Conservation (phyloP, 352 stramenopile genomes). For the Plasmopara muralis region DNA sequence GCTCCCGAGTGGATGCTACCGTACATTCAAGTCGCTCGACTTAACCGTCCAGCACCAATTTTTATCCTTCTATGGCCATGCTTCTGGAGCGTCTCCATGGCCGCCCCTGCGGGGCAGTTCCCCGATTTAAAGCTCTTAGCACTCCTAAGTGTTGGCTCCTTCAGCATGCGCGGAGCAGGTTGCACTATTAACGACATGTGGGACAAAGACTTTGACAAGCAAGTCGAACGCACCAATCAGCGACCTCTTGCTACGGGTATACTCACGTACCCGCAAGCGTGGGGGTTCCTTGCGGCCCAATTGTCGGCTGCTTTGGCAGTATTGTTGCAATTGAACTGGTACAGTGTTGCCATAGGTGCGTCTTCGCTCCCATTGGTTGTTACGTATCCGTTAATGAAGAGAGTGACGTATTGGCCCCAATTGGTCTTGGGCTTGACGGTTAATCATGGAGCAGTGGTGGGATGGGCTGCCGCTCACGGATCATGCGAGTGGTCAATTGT, state of each 20-base stretch:
- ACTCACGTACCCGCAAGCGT: constrained; percentile 88
- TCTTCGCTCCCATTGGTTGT: constrained; percentile 92
- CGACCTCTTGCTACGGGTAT: constrained; percentile 90
- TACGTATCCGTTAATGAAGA: constrained; percentile 97
- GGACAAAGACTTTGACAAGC: constrained; percentile 96
- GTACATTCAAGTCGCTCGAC: constrained; percentile 81
- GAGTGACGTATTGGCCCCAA: constrained; percentile 97
- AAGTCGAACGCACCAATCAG: constrained; percentile 92
- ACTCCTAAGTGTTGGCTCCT: constrained; percentile 84
- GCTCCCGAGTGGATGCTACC: constrained; percentile 71
- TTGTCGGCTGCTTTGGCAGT: constrained; percentile 89
- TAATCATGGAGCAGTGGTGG: constrained; percentile 97
- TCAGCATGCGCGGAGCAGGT: constrained; percentile 96
- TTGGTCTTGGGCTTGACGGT: constrained; percentile 96
- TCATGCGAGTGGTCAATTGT: constrained; percentile 82
- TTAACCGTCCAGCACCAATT: constrained; percentile 84
- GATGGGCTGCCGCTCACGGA: constrained; percentile 86
- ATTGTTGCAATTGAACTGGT: constrained; percentile 92
- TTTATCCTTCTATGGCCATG: constrained; percentile 97
- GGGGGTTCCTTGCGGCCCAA: constrained; percentile 91
- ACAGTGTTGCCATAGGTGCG: constrained; percentile 90
- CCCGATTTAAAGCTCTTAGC: constrained; percentile 79
- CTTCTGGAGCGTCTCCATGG: constrained; percentile 95
- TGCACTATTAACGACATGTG: constrained; percentile 99
- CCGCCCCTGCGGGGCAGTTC: constrained; percentile 67